Conservation (phyloP, 2,329 filamentous ascomycete genomes). For the Botryotinia narcissicola region DNA sequence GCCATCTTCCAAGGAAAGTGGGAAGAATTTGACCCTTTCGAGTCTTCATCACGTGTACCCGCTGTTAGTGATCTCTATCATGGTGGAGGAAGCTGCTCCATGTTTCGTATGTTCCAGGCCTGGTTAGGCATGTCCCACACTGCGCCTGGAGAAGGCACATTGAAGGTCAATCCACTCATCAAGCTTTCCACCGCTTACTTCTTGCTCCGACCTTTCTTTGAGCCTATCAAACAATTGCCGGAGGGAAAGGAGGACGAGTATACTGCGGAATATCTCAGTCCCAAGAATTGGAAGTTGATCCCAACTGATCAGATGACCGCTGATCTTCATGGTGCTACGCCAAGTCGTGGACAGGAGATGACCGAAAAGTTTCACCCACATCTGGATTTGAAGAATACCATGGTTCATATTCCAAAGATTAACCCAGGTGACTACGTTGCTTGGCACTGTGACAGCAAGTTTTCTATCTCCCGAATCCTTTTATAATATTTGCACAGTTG, state of each 20-base stretch:
- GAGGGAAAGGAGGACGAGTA: conserved; percentile 45
- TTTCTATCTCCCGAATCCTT: too few relatives aligned
- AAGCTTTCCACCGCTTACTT: conserved; percentile 75
- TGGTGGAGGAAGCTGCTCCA: conserved; percentile 76
- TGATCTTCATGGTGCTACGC: conserved; percentile 65
- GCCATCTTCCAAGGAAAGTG: conserved; percentile 70
- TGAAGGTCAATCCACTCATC: conserved; percentile 78
- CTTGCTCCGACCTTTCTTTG: conserved; percentile 81
- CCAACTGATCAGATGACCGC: conserved; percentile 43
- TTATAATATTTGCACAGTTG: background rate
- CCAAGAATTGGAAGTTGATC: conserved; percentile 56
- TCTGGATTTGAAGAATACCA: conserved; percentile 57
- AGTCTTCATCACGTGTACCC: conserved; percentile 64
- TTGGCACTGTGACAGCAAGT: conserved; percentile 50
- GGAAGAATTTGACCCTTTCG: conserved; percentile 82
- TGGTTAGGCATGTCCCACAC: conserved; percentile 81
- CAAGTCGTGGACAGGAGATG: conserved; percentile 62
- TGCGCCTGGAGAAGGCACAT: conserved; percentile 71
- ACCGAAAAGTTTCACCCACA: conserved; percentile 61
- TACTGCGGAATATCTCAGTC: conserved; percentile 9
- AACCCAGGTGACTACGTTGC: conserved; percentile 66
- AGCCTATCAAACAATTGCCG: conserved; percentile 37
- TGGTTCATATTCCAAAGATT: conserved; percentile 64
- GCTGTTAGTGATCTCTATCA: conserved; percentile 75
- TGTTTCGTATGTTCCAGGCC: conserved; percentile 87